A percentile compares a stretch with the other conserved stretches of the same genome.
phyloP scores from a whole-genome alignment of 23 red algal species.

The Chondrus crispus region DNA sequence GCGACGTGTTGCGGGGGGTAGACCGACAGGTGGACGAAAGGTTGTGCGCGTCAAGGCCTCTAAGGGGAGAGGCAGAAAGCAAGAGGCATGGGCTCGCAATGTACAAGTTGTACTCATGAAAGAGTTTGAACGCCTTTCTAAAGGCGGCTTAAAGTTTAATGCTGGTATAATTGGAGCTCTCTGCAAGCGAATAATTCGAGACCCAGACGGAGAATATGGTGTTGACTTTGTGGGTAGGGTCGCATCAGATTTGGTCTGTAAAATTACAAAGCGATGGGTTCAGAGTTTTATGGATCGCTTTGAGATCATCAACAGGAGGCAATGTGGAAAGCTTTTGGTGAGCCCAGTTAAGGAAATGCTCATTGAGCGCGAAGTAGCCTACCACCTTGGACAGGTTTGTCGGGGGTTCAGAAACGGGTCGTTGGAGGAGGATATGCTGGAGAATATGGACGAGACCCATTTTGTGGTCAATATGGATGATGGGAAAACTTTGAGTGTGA shows the following conservation, averaged over 20 bases:
- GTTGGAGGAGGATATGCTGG: background rate
- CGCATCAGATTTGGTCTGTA: no score
- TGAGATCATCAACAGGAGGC: background rate
- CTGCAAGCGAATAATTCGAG: no score
- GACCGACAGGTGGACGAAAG: no score
- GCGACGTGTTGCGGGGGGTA: no score
- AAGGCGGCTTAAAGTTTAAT: constrained; percentile 9
- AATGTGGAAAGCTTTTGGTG: constrained; percentile 26
- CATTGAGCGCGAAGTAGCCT: constrained; percentile 1
- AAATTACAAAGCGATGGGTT: background rate
- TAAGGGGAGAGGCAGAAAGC: no score
- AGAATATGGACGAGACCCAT: background rate
- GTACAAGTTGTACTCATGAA: background rate
- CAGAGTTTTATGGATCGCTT: background rate
- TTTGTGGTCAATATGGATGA: constrained; percentile 32
- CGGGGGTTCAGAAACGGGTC: background rate
- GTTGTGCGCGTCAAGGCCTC: no score
- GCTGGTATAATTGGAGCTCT: no score
- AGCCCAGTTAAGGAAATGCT: background rate
- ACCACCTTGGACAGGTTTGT: background rate
- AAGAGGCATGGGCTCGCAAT: background rate
- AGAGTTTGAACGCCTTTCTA: background rate
- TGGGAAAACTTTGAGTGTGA: background rate
- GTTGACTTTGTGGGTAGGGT: no score
- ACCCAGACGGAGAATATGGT: no score